Percentiles rank a stretch among this genome's conserved stretches.
phyloP scores from a whole-genome alignment of 1,284 basidiomycete genomes.

The Pterulicium gracile region DNA sequence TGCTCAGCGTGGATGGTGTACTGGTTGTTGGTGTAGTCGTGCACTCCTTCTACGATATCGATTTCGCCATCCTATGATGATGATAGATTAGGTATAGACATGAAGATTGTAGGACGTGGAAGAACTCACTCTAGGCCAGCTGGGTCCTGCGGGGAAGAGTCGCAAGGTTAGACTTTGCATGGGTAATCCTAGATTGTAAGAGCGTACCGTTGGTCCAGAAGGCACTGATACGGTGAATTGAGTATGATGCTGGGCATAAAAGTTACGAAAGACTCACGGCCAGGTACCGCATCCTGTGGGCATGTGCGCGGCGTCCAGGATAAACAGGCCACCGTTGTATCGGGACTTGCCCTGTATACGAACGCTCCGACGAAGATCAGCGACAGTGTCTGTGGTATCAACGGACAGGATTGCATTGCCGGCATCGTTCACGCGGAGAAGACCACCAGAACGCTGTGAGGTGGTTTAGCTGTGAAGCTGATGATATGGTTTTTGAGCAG shows the following conservation, averaged over 20 bases:
- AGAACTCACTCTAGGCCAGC: constrained; percentile 1
- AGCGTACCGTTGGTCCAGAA: constrained; percentile 33
- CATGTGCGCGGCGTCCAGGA: constrained; percentile 85
- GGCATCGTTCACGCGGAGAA: constrained; percentile 49
- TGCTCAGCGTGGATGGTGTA: constrained; percentile 68
- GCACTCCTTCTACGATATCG: constrained; percentile 78
- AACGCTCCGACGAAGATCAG: constrained; percentile 58
- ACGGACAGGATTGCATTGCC: constrained; percentile 77
- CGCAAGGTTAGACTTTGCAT: neutral
- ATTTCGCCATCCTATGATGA: constrained; percentile 55
- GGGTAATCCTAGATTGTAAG: too few relatives aligned
- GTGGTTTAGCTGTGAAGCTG: constrained; percentile 6
- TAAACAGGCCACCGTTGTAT: constrained; percentile 55
- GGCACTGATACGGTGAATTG: constrained; percentile 20
- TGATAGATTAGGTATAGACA: constrained; percentile 49
- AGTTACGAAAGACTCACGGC: constrained; percentile 38
- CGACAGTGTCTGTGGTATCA: constrained; percentile 66
- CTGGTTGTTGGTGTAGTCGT: constrained; percentile 72
- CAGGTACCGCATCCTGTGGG: constrained; percentile 84
- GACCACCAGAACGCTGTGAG: constrained; percentile 33
- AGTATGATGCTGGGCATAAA: constrained; percentile 3
- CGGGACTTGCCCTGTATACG: constrained; percentile 59
- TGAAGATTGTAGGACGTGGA: constrained; percentile 2
- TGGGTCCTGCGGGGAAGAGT: neutral
- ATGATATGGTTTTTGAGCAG: too few relatives aligned